Evolutionary conservation across 768 basidiomycete species (phyloP), one percentile per base, ranked within the genome.

Genomic region (Melanogaster broomeanus): DNA sequence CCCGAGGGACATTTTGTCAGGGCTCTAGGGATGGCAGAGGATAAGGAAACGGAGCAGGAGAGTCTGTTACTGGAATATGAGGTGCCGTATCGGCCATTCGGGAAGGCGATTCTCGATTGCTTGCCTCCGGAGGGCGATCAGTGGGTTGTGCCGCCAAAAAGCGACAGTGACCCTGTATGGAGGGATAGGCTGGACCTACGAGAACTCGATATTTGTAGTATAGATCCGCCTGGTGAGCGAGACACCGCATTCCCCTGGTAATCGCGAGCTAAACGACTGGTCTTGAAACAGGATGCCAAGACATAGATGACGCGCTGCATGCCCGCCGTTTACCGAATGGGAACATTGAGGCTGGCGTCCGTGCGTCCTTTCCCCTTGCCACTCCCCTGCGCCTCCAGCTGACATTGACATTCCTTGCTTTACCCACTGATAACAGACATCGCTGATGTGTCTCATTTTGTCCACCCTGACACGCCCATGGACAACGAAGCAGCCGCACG

Each of bases 1-100:
- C 97, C 97, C 0, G 95, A 98, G 61, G 97, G 97, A 0, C 97
- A 99, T 65, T 93, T 99, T 56, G 95, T 98, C 19, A 84, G 96
- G 37, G 84, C 93, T 0, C 78, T 99, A 1, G 97, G 97, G 3
- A 84, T 83, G 61, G 92, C 85, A 0, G 96, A 94, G 62, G 90
- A 88, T 67, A 97, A 98, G 68, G 94, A 96, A 66, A 95, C 95
- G 0, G 96, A 98, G 62, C 89, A 94, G 65, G 96, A 98, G 70
- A 92, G 90, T 65, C 63, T 99, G 49, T 67, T 99, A 59, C 72
- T 98, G 25, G 96, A 99, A 67, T 98, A 88, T 65, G 97, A 97
- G 48, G 93, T 98, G 7, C 93, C 94, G 1, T 98, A 98, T 66
- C 68, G 96, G 56, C 93, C 97, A 2, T 99, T 99, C 67, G 94